Evolutionary conservation across 495 filamentous ascomycete genomes (phyloP).

Genomic region (Xylaria castorea): DNA sequence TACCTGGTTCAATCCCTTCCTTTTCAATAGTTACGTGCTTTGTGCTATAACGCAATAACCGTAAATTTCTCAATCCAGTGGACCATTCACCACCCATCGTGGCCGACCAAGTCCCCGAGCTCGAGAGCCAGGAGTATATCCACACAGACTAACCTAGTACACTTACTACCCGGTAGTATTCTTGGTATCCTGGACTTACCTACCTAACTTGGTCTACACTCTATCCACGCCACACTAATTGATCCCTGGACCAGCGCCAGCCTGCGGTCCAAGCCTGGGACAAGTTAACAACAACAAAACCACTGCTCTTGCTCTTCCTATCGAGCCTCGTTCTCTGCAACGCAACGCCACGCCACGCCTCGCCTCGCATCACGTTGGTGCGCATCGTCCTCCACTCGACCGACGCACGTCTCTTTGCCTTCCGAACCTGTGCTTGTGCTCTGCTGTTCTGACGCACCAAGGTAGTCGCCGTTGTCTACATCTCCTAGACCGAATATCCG

Average conservation of each 20-base stretch:
- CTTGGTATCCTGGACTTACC: conserved; percentile 17
- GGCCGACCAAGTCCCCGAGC: neutral
- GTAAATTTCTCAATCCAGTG: neutral
- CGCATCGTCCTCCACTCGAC: conserved; percentile 24
- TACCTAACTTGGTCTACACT: conserved; percentile 1
- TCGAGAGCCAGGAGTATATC: conserved; percentile 4
- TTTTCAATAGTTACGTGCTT: neutral
- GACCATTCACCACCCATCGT: neutral
- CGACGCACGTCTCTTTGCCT: conserved; percentile 21
- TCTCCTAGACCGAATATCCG: conserved; percentile 8
- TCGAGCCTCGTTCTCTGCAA: conserved; percentile 30
- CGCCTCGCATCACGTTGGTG: conserved; percentile 16
- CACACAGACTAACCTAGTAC: conserved; percentile 12
- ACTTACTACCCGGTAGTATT: conserved; percentile 9
- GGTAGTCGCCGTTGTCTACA: conserved; percentile 2
- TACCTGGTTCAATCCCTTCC: neutral
- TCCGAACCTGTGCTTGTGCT: conserved; percentile 15
- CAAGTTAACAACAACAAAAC: conserved; percentile 29
- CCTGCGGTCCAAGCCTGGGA: conserved; percentile 27
- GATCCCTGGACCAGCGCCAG: conserved; percentile 28
- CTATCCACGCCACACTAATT: conserved; percentile 15
- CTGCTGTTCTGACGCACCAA: conserved; percentile 15
- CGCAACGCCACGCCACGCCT: conserved; percentile 19
- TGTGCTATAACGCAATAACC: conserved; percentile 4
- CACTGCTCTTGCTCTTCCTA: conserved; percentile 23